Conservation (phyloP, 2,329 filamentous ascomycete species). For the Aspergillus novofumigatus region DNA sequence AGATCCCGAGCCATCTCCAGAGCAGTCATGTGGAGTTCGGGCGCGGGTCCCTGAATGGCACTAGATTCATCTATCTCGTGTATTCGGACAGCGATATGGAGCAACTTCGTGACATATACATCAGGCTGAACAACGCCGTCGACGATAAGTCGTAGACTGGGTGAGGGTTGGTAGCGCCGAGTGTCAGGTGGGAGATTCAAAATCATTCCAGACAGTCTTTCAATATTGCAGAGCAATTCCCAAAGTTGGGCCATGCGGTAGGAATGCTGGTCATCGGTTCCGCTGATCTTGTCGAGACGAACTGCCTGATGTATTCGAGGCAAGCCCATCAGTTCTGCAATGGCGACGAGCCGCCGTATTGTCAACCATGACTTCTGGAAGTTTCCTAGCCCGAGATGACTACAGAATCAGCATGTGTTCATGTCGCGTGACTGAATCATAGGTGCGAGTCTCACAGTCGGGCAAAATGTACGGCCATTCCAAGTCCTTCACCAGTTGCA, state of each 20-base stretch:
- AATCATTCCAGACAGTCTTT: constrained; percentile 30
- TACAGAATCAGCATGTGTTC: constrained; percentile 10
- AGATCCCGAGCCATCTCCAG: constrained; percentile 11
- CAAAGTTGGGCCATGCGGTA: constrained; percentile 26
- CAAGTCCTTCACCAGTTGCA: constrained; percentile 9
- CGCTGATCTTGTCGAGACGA: neutral
- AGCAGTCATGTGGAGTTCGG: constrained; percentile 6
- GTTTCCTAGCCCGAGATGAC: constrained; percentile 30
- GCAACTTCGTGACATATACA: constrained; percentile 8
- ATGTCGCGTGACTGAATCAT: neutral
- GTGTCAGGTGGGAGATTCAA: constrained; percentile 36
- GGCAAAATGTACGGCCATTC: constrained; percentile 29
- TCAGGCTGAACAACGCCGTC: constrained; percentile 10
- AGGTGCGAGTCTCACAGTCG: constrained; percentile 29
- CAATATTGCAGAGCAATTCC: constrained; percentile 29
- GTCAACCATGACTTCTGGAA: constrained; percentile 35
- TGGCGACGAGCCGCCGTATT: constrained; percentile 34
- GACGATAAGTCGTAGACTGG: neutral
- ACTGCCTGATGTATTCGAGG: constrained; percentile 15
- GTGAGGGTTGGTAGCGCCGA: constrained; percentile 13
- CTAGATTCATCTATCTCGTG: constrained; percentile 12
- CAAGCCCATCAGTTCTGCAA: constrained; percentile 38
- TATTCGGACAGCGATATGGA: constrained; percentile 8
- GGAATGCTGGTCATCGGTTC: constrained; percentile 5
- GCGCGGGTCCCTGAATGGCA: neutral